These are phyloP conservation scores for Trichosanthes truncata DNA, from an alignment of 306 rosid genomes.

Conservation along the genomic window DNA sequence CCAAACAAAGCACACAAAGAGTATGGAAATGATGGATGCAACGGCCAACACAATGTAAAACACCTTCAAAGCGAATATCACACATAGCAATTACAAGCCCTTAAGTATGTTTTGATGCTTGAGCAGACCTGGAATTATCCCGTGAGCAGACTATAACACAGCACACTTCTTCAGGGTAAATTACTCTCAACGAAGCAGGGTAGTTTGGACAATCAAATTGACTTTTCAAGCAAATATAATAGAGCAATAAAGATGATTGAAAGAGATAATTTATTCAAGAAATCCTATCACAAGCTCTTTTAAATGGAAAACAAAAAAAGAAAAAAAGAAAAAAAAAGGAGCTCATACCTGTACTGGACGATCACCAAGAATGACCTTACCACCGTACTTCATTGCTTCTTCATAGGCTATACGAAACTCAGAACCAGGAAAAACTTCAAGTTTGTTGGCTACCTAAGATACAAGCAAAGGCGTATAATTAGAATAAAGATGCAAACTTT, in stretches of 20 bases:
- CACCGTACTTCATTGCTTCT: constrained; percentile 91
- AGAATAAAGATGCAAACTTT: background rate
- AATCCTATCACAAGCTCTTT: background rate
- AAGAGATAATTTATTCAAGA: background rate
- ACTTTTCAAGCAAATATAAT: background rate
- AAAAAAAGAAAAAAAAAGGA: background rate
- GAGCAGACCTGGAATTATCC: background rate
- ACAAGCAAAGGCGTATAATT: constrained; percentile 13
- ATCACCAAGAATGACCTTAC: constrained; percentile 89
- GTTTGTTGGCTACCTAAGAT: constrained; percentile 70
- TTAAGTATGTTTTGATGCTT: background rate
- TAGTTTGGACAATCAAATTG: background rate
- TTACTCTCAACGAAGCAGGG: background rate
- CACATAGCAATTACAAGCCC: too few relatives aligned
- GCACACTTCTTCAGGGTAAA: background rate
- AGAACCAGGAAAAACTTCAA: constrained; percentile 85
- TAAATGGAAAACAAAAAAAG: background rate
- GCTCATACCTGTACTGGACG: constrained; percentile 80
- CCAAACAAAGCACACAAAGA: background rate
- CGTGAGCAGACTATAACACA: background rate
- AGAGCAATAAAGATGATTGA: background rate
- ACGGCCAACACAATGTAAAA: background rate
- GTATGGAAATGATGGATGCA: background rate
- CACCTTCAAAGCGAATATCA: background rate
- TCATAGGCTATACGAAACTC: constrained; percentile 95